Evolutionary conservation across 108 stramenopile genomes (phyloP).

Genomic region (Poteriospumella lacustris): DNA sequence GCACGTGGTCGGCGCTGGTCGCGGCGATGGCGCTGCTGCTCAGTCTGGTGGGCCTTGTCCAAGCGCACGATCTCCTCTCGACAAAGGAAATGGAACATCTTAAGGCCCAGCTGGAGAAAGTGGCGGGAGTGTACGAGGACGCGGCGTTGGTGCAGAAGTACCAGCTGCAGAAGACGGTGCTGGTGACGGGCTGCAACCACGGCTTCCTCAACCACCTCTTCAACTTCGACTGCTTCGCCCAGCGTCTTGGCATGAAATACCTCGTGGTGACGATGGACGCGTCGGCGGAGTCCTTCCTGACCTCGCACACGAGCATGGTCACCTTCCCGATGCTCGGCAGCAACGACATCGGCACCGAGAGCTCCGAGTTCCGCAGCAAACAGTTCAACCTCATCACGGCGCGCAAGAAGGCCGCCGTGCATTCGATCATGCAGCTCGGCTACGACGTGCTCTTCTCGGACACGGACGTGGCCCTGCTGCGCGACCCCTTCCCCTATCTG

Average conservation of each 20-base stretch:
- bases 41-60: too few species aligned
- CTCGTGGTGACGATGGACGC: neutral
- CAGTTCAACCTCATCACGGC: conserved; percentile 14
- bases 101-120: too few species aligned
- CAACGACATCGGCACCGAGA: too few species aligned
- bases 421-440: conserved; percentile 5
- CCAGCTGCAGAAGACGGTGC: neutral
- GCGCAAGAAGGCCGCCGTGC: conserved; percentile 5
- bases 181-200: conserved; percentile 1
- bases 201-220: neutral
- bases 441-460: conserved; percentile 28
- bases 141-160: neutral
- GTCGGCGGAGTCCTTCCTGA: too few species aligned
- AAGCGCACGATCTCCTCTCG: too few species aligned
- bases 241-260: conserved; percentile 9
- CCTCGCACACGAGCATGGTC: too few species aligned
- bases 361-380: conserved; percentile 13
- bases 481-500: conserved; percentile 15
- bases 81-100: too few species aligned
- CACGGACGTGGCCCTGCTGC: conserved; percentile 18
- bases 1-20: too few species aligned
- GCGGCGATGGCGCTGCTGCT: too few species aligned
- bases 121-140: neutral
- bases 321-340: too few species aligned
- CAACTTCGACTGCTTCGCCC: conserved; percentile 18